These are phyloP conservation scores for Tetradesmus lagerheimii DNA, from an alignment of 139 green algal species.

Conservation along the genomic window DNA sequence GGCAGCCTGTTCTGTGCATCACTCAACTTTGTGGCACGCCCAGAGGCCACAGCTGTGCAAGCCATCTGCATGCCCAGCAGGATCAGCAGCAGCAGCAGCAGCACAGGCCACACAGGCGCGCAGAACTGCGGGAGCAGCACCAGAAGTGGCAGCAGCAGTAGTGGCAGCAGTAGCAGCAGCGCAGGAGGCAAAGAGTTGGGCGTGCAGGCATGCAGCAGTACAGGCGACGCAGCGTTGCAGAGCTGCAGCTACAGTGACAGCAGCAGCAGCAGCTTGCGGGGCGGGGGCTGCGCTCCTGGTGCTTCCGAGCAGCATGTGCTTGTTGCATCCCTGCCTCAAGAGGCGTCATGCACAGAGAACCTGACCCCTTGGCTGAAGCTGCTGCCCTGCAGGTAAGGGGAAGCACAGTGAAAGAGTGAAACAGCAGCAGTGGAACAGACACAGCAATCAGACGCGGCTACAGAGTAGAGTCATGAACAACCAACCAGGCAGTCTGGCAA, in stretches of 20 bases:
- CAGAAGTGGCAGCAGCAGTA: background rate
- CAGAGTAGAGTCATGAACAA: no score
- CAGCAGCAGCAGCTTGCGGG: background rate
- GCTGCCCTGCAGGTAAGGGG: conserved; percentile 81
- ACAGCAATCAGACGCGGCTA: no score
- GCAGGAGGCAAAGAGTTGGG: no score
- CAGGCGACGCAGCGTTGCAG: background rate
- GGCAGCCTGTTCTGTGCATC: conserved; percentile 77
- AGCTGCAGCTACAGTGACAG: background rate
- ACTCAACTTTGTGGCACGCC: conserved; percentile 57
- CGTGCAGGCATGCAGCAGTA: background rate
- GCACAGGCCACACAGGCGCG: background rate
- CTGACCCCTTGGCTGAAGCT: conserved; percentile 93
- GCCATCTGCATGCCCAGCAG: background rate
- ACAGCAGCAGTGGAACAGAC: conserved; percentile 65
- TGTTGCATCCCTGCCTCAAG: conserved; percentile 76
- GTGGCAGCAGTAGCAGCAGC: conserved; percentile 25
- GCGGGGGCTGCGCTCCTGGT: background rate
- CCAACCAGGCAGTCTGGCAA: no score
- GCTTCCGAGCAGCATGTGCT: conserved; percentile 42
- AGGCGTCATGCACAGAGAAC: conserved; percentile 93
- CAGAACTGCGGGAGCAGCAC: background rate
- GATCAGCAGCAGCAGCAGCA: conserved; percentile 40
- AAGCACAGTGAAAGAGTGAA: conserved; percentile 65
- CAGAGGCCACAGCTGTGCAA: conserved; percentile 18